A percentile compares a stretch with the other conserved stretches of the same genome.
Evolutionary conservation across 73 alveolate genomes (phyloP).

Genomic region (Paramecium sexaurelia): DNA sequence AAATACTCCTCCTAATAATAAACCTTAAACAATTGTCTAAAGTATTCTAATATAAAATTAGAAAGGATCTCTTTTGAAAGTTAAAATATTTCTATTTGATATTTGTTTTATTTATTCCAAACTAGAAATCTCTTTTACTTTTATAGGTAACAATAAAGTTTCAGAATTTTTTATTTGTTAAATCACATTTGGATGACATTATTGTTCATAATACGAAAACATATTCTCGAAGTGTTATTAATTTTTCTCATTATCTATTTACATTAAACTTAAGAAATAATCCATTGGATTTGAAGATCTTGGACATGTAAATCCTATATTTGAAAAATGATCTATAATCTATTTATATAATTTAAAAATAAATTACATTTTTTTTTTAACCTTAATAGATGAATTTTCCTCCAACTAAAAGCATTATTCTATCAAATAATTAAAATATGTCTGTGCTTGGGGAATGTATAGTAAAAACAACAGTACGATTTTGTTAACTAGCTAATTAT

Average conservation of each 20-base stretch:
- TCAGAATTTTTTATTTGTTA: neutral
- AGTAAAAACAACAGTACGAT: constrained; percentile 63
- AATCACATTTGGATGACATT: neutral
- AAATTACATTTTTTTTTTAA: neutral
- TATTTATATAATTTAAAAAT: neutral
- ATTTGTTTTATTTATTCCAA: neutral
- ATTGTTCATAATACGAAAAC: neutral
- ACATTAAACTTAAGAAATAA: constrained; percentile 44
- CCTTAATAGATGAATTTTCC: constrained; percentile 69
- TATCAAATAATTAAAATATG: constrained; percentile 68
- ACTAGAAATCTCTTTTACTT: neutral
- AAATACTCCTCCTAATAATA: constrained; percentile 36
- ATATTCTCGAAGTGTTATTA: neutral
- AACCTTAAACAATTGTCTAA: neutral
- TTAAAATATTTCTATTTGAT: neutral
- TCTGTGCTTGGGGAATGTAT: constrained; percentile 72
- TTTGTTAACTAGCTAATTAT: constrained; percentile 26
- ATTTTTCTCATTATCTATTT: neutral
- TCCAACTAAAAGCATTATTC: constrained; percentile 66
- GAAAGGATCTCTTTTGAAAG: neutral
- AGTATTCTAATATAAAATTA: neutral
- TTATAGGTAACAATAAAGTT: neutral
- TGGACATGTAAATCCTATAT: constrained; percentile 62
- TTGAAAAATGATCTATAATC: constrained; percentile 33
- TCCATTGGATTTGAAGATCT: constrained; percentile 55